These are phyloP conservation scores for Arxiozyma slooffiae DNA, from an alignment of 1,139 yeast genomes.

Conservation along the genomic window DNA sequence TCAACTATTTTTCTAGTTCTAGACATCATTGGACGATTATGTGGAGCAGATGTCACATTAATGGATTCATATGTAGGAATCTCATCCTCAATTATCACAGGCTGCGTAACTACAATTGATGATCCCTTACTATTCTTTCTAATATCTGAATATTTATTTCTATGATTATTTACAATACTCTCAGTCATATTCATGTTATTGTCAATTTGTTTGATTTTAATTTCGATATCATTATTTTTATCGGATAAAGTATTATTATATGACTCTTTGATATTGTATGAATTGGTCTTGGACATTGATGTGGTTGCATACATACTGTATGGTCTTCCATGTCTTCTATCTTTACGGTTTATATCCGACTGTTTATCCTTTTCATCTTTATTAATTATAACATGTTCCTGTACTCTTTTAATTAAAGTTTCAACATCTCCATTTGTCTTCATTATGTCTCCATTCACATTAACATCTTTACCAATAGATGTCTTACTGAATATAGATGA, in stretches of 20 bases:
- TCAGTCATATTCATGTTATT: not conserved
- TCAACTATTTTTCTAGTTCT: conserved; percentile 65
- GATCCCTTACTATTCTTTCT: not conserved
- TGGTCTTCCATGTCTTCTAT: not conserved
- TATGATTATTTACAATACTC: not conserved
- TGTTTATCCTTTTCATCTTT: conserved; percentile 3
- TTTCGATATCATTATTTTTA: not conserved
- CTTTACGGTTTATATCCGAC: not conserved
- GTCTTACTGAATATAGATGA: conserved; percentile 26
- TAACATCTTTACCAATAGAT: conserved; percentile 26
- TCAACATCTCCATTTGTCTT: conserved; percentile 21
- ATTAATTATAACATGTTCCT: conserved; percentile 17
- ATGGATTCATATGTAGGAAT: conserved; percentile 6
- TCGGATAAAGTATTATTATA: not conserved
- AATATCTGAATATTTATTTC: not conserved
- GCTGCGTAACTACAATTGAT: not conserved
- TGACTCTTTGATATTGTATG: not conserved
- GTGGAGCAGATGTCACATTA: conserved; percentile 5
- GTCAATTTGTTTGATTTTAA: not conserved
- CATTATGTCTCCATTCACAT: conserved; percentile 31
- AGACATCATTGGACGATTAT: not conserved
- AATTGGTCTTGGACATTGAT: not conserved
- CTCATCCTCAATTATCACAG: not conserved
- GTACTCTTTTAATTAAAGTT: conserved; percentile 14
- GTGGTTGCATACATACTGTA: not conserved